Conservation (phyloP, 2,329 filamentous ascomycete species). For the Helotiales sp. region DNA sequence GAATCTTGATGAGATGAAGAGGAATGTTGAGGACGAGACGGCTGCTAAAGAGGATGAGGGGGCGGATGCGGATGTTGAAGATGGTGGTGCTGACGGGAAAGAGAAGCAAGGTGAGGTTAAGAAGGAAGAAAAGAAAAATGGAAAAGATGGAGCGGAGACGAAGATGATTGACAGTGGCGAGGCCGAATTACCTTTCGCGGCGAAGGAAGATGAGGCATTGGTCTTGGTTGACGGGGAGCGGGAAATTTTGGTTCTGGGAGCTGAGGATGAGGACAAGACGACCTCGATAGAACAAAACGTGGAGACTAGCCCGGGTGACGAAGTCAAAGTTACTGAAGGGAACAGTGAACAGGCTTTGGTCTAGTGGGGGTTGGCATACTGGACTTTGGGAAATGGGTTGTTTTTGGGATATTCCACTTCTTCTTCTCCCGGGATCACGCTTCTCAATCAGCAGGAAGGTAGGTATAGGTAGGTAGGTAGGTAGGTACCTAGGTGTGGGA, state of each 20-base stretch:
- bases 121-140: background rate
- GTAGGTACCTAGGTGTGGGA: background rate
- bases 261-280: background rate
- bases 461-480: too few species aligned
- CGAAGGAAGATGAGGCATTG: slow-evolving; percentile 18
- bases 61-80: slow-evolving; percentile 34
- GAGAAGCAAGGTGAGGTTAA: background rate
- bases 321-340: background rate
- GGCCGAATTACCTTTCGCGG: slow-evolving; percentile 7
- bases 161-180: slow-evolving; percentile 6
- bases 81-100: slow-evolving; percentile 12
- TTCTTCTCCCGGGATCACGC: background rate
- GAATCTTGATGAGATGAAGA: slow-evolving; percentile 18
- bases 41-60: slow-evolving; percentile 22
- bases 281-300: background rate
- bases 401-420: background rate
- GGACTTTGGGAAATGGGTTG: background rate
- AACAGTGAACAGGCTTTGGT: background rate
- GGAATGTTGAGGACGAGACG: slow-evolving; percentile 4
- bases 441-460: background rate
- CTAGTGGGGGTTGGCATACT: background rate
- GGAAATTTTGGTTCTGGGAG: slow-evolving; percentile 12
- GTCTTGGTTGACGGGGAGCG: slow-evolving; percentile 24
- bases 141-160: background rate
- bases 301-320: background rate